A percentile compares a stretch with the other conserved stretches of the same genome.
phyloP scores from a whole-genome alignment of 306 rosid species.

The Sindora glabra region DNA sequence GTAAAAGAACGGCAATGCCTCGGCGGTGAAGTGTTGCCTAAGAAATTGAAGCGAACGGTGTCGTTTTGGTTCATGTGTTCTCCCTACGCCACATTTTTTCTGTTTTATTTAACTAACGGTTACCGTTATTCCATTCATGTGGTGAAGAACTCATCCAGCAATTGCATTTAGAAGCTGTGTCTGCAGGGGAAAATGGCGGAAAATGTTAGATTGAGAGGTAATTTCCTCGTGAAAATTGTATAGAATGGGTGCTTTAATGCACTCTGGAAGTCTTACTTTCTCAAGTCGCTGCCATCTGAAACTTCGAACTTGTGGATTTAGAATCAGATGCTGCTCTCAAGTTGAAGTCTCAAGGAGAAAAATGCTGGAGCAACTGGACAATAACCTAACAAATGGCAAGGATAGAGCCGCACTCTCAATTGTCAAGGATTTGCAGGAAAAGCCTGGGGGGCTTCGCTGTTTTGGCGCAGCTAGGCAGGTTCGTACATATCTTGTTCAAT shows the following conservation, averaged over 20 bases:
- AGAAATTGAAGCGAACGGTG: not conserved
- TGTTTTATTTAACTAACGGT: not conserved
- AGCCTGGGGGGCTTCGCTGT: conserved; percentile 59
- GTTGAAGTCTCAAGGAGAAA: conserved; percentile 36
- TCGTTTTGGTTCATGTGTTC: not conserved
- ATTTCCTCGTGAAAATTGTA: not conserved
- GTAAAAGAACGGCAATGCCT: not conserved
- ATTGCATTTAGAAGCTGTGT: not conserved
- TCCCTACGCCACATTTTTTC: not conserved
- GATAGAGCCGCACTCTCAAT: conserved; percentile 66
- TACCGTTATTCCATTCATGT: conserved; percentile 10
- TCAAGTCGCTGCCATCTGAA: conserved; percentile 20
- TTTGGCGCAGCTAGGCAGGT: conserved; percentile 94
- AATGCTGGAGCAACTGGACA: conserved; percentile 56
- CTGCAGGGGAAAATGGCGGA: not conserved
- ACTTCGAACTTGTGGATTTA: not conserved
- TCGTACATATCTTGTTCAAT: not conserved
- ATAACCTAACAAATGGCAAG: conserved; percentile 52
- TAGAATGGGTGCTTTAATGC: conserved; percentile 38
- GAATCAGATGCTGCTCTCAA: conserved; percentile 40
- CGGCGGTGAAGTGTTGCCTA: not conserved
- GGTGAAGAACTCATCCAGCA: not conserved
- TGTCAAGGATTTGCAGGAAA: conserved; percentile 61
- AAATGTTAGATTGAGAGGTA: not conserved
- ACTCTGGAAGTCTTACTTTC: conserved; percentile 17